phyloP scores from a whole-genome alignment of 768 basidiomycete genomes.

The Trametes meyenii region DNA sequence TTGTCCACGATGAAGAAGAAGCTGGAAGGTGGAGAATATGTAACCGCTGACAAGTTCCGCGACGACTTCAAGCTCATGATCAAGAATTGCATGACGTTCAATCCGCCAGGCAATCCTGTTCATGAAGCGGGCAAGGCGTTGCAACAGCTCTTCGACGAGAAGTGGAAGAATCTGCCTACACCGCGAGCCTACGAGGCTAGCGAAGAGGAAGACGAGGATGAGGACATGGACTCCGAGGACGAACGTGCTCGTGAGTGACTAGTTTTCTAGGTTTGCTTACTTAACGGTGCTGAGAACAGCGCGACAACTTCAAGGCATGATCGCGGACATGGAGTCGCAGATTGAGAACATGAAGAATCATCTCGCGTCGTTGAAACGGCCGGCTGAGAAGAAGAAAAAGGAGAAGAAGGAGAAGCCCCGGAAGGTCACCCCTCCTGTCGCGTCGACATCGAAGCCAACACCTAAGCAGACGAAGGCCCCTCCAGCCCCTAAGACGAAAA shows the following conservation, averaged over 20 bases:
- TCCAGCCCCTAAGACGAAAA: slow-evolving; percentile 56
- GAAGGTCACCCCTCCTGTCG: slow-evolving; percentile 45
- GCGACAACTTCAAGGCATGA: slow-evolving; percentile 54
- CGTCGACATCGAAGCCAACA: slow-evolving; percentile 64
- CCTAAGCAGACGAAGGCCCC: slow-evolving; percentile 47
- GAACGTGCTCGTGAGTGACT: slow-evolving; percentile 66
- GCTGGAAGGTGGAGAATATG: slow-evolving; percentile 76
- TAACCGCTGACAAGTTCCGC: slow-evolving; percentile 78
- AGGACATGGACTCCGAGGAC: slow-evolving; percentile 66
- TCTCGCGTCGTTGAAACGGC: slow-evolving; percentile 61
- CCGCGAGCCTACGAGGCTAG: slow-evolving; percentile 46
- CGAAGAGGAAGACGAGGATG: slow-evolving; percentile 67
- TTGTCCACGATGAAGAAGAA: slow-evolving; percentile 86
- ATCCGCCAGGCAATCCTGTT: slow-evolving; percentile 85
- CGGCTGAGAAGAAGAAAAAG: slow-evolving; percentile 61
- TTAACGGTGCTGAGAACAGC: slow-evolving; percentile 23
- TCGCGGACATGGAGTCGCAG: slow-evolving; percentile 78
- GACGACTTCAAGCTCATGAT: slow-evolving; percentile 95
- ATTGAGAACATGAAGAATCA: slow-evolving; percentile 77
- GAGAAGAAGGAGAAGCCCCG: slow-evolving; percentile 63
- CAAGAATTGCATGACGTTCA: slow-evolving; percentile 90
- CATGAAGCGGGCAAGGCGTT: slow-evolving; percentile 84
- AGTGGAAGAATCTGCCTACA: slow-evolving; percentile 80
- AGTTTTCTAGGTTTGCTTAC: slow-evolving; percentile 7
- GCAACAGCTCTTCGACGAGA: slow-evolving; percentile 89